phyloP scores from a whole-genome alignment of 2,329 filamentous ascomycete species.

The Mycogone perniciosa region DNA sequence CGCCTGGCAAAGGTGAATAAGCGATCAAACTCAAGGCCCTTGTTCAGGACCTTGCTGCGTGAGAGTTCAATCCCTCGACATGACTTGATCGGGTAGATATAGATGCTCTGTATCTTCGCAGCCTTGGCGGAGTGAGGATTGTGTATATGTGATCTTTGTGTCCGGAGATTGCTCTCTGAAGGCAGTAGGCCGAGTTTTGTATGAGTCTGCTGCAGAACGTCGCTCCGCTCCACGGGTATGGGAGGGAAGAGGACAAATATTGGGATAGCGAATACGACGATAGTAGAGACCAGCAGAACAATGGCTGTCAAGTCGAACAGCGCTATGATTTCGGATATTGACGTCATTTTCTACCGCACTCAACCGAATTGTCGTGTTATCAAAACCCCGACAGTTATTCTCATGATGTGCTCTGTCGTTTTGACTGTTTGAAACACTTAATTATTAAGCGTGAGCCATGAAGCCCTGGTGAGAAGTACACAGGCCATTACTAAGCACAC shows the following conservation, averaged over 20 bases:
- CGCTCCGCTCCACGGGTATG: slow-evolving; percentile 44
- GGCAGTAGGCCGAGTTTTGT: slow-evolving; percentile 38
- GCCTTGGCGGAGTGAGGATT: slow-evolving; percentile 17
- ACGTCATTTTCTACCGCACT: slow-evolving; percentile 15
- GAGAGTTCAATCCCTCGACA: slow-evolving; percentile 70
- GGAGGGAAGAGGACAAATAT: slow-evolving; percentile 51
- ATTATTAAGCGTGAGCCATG: too few species aligned
- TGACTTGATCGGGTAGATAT: slow-evolving; percentile 78
- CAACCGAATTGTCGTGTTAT: too few species aligned
- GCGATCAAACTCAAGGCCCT: slow-evolving; percentile 72
- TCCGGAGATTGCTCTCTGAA: slow-evolving; percentile 31
- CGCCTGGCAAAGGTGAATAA: slow-evolving; percentile 75
- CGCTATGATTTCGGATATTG: slow-evolving; percentile 17
- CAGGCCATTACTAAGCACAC: too few species aligned
- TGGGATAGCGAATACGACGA: slow-evolving; percentile 47
- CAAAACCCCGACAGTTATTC: not conserved
- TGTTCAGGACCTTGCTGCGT: slow-evolving; percentile 55
- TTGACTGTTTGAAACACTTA: too few species aligned
- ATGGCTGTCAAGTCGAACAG: slow-evolving; percentile 27
- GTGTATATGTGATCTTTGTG: slow-evolving; percentile 20
- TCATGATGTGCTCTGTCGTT: too few species aligned
- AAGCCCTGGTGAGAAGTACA: too few species aligned
- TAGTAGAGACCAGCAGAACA: slow-evolving; percentile 37
- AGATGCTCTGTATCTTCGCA: slow-evolving; percentile 53
- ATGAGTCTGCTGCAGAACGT: slow-evolving; percentile 51